Conservation (phyloP, 2,329 filamentous ascomycete genomes). For the Daldinia eschscholtzii region DNA sequence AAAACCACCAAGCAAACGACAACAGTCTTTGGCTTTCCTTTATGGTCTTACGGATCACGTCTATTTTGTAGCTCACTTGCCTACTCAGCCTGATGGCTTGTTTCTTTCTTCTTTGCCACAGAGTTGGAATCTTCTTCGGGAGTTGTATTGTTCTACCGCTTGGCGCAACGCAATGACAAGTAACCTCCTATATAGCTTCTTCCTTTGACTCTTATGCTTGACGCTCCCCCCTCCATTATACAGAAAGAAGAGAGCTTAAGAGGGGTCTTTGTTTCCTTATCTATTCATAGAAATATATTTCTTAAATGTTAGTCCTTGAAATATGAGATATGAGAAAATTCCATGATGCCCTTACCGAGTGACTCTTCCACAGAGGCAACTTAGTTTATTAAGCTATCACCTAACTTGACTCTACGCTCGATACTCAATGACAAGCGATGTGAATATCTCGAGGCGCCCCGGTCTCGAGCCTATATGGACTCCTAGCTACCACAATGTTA, state of each 20-base stretch:
- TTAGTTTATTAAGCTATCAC: slow-evolving; percentile 24
- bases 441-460: slow-evolving; percentile 51
- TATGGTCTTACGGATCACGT: slow-evolving; percentile 21
- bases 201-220: slow-evolving; percentile 43
- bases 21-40: slow-evolving; percentile 27
- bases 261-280: slow-evolving; percentile 28
- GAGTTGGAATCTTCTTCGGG: slow-evolving; percentile 20
- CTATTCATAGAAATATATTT: slow-evolving; percentile 40
- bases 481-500: slow-evolving; percentile 47
- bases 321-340: neutral
- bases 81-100: neutral
- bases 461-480: slow-evolving; percentile 56
- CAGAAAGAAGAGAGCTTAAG: slow-evolving; percentile 39
- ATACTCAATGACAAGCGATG: slow-evolving; percentile 49
- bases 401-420: slow-evolving; percentile 3
- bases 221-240: slow-evolving; percentile 31
- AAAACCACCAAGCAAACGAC: slow-evolving; percentile 15
- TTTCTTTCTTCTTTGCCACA: slow-evolving; percentile 25
- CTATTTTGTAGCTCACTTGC: slow-evolving; percentile 11
- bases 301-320: slow-evolving; percentile 23
- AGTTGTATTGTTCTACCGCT: slow-evolving; percentile 19
- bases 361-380: neutral
- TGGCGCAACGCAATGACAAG: slow-evolving; percentile 15
- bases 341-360: slow-evolving; percentile 6
- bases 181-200: neutral